Percentiles rank a stretch among this genome's conserved stretches.
These are phyloP conservation scores for Knoxia roxburghii DNA, from an alignment of 257 asterid species.

Conservation along the genomic window DNA sequence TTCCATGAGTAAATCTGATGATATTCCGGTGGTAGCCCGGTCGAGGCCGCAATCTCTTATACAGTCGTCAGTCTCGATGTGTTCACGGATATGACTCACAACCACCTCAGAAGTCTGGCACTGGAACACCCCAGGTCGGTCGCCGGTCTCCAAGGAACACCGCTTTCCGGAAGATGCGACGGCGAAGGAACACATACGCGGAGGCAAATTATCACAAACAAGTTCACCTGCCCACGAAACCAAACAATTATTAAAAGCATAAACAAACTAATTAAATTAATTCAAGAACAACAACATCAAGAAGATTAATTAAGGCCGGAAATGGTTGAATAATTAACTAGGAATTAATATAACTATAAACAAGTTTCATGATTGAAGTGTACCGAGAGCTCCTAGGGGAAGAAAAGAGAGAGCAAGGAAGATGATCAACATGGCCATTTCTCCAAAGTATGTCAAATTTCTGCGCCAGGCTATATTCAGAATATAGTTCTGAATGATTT, in stretches of 20 bases:
- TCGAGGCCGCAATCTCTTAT: constrained; percentile 57
- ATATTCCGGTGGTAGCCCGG: constrained; percentile 55
- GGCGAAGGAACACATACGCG: constrained; percentile 47
- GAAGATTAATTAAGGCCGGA: not conserved
- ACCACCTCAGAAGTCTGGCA: constrained; percentile 64
- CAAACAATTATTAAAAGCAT: not conserved
- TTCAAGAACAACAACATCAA: too few relatives aligned
- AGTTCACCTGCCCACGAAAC: constrained; percentile 36
- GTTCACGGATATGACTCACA: constrained; percentile 40
- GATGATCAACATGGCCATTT: constrained; percentile 11
- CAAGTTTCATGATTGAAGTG: not conserved
- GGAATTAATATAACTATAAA: not conserved
- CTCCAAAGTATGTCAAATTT: too few relatives aligned
- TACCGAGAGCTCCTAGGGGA: constrained; percentile 14
- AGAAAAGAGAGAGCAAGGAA: constrained; percentile 10
- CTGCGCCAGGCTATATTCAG: too few relatives aligned
- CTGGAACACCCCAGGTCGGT: constrained; percentile 28
- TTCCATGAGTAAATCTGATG: constrained; percentile 62
- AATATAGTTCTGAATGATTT: not conserved
- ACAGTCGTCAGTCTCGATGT: constrained; percentile 61
- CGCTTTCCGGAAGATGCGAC: constrained; percentile 62
- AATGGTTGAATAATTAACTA: not conserved
- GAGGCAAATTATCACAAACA: constrained; percentile 58
- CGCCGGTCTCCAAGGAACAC: constrained; percentile 56
- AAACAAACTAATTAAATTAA: not conserved